Evolutionary conservation across 495 filamentous ascomycete species (phyloP).

Genomic region (Penicillium maclennaniae): DNA sequence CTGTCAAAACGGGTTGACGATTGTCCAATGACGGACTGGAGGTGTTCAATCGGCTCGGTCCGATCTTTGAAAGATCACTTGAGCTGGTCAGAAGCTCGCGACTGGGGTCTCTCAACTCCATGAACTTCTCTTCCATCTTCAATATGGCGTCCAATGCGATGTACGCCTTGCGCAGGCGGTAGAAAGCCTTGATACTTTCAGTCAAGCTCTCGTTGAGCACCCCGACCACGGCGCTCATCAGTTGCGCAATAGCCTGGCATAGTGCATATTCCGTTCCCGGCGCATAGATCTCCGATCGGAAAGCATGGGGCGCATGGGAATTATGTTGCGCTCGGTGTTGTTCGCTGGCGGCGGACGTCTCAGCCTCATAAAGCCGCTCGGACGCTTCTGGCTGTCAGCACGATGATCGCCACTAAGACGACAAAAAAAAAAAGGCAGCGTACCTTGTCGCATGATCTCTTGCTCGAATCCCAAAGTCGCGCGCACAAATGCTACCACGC

Average conservation of each 20-base stretch:
- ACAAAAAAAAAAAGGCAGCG: slow-evolving; percentile 19
- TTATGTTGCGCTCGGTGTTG: slow-evolving; percentile 65
- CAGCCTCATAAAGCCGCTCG: slow-evolving; percentile 70
- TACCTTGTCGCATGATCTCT: slow-evolving; percentile 83
- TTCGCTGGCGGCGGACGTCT: slow-evolving; percentile 71
- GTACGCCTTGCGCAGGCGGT: slow-evolving; percentile 88
- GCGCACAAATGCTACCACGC: slow-evolving; percentile 77
- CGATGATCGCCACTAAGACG: background rate
- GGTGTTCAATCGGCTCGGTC: slow-evolving; percentile 10
- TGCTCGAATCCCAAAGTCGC: slow-evolving; percentile 91
- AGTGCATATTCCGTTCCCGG: slow-evolving; percentile 83
- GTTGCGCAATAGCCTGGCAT: slow-evolving; percentile 71
- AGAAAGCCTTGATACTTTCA: slow-evolving; percentile 87
- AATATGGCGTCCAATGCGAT: slow-evolving; percentile 74
- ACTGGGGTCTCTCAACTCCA: slow-evolving; percentile 34
- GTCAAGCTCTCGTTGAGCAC: slow-evolving; percentile 92
- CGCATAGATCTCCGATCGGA: slow-evolving; percentile 65
- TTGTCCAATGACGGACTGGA: slow-evolving; percentile 14
- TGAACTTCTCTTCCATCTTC: slow-evolving; percentile 57
- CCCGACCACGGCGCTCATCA: slow-evolving; percentile 85
- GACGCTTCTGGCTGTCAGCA: slow-evolving; percentile 50
- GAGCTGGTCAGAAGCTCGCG: slow-evolving; percentile 10
- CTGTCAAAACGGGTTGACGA: background rate
- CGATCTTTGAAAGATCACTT: slow-evolving; percentile 15
- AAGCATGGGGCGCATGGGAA: slow-evolving; percentile 43